These are phyloP conservation scores for Camelina laxa DNA, from an alignment of 345 rosid species.

Conservation along the genomic window DNA sequence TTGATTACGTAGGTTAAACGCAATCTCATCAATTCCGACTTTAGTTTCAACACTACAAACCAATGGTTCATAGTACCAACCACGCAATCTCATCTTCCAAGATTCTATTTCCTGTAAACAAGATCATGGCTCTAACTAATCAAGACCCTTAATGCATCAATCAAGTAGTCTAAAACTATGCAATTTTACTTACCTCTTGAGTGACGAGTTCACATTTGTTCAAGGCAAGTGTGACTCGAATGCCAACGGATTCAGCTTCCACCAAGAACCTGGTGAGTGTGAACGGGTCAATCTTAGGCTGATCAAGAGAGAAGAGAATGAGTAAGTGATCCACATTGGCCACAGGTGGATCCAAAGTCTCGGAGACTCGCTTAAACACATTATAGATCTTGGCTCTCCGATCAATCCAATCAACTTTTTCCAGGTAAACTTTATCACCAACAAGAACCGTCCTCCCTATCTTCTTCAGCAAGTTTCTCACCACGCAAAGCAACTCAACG, in stretches of 20 bases:
- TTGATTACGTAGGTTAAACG: constrained; percentile 62
- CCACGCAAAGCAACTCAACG: constrained; percentile 82
- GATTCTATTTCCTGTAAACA: constrained; percentile 56
- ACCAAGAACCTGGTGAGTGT: constrained; percentile 78
- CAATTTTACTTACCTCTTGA: constrained; percentile 51
- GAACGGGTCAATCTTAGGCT: constrained; percentile 72
- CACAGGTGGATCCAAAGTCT: constrained; percentile 76
- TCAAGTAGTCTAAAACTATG: too few species aligned
- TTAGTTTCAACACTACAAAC: constrained; percentile 77
- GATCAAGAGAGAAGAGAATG: constrained; percentile 78
- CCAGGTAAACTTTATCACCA: constrained; percentile 85
- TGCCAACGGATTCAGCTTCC: constrained; percentile 80
- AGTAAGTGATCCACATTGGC: constrained; percentile 82
- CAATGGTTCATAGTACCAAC: constrained; percentile 80
- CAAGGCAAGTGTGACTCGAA: constrained; percentile 76
- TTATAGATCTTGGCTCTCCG: constrained; percentile 75
- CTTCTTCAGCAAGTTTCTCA: constrained; percentile 81
- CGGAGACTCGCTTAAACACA: constrained; percentile 63
- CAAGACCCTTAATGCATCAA: background rate
- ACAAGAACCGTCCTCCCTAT: constrained; percentile 81
- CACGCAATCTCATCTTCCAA: constrained; percentile 66
- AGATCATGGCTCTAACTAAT: constrained; percentile 1
- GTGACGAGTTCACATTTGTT: constrained; percentile 78
- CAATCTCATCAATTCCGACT: constrained; percentile 64
- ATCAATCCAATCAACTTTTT: constrained; percentile 81